Evolutionary conservation across 176 grass and related monocot genomes (phyloP).

Genomic region (Urochloa ruziziensis): DNA sequence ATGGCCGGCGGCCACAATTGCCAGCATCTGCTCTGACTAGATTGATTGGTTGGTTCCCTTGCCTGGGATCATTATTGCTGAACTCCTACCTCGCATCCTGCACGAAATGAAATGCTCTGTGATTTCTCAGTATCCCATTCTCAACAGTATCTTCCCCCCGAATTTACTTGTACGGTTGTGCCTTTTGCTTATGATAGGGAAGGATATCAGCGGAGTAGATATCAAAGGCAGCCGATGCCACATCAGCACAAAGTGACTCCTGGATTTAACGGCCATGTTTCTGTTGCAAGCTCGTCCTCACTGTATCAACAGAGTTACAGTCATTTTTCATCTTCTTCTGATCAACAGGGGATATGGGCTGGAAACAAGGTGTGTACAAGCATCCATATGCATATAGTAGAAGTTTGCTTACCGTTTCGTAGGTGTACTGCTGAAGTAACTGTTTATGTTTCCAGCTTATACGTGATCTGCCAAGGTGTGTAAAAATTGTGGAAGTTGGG

Average conservation of each 20-base stretch:
- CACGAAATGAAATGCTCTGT: neutral
- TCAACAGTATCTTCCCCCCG: neutral
- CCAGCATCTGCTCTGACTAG: neutral
- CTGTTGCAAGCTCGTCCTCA: neutral
- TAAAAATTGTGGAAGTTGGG: constrained; percentile 95
- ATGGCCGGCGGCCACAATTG: neutral
- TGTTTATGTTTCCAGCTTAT: constrained; percentile 44
- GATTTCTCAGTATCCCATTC: neutral
- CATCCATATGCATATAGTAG: neutral
- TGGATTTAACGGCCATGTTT: neutral
- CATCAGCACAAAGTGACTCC: neutral
- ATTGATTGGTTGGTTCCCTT: neutral
- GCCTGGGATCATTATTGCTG: neutral
- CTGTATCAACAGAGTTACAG: constrained; percentile 28
- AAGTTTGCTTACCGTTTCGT: neutral
- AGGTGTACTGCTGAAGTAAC: neutral
- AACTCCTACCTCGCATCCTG: constrained; percentile 1
- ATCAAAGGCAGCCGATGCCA: constrained; percentile 16
- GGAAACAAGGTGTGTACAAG: constrained; percentile 39
- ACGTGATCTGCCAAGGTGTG: constrained; percentile 44
- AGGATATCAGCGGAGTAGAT: constrained; percentile 21
- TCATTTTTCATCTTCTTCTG: constrained; percentile 44
- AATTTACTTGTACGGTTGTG: neutral
- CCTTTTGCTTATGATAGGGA: constrained; percentile 35
- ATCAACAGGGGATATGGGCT: constrained; percentile 14